phyloP scores from a whole-genome alignment of 257 asterid species.

The Primulina tabacum region DNA sequence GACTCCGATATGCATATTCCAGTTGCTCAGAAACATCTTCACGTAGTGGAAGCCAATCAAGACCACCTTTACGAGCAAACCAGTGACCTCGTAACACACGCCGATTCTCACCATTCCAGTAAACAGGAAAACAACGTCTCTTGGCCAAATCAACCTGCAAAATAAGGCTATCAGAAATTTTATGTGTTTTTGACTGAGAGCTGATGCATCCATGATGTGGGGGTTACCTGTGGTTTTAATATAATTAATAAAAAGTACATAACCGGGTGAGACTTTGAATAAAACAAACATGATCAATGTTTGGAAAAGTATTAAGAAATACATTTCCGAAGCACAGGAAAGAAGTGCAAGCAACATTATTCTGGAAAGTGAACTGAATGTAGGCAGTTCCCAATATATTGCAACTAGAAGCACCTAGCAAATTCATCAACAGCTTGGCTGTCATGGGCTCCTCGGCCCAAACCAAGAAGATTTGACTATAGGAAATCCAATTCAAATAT shows the following conservation, averaged over 20 bases:
- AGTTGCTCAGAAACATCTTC: constrained; percentile 96
- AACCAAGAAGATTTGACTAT: no score
- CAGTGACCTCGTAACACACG: constrained; percentile 96
- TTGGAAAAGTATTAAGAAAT: neutral
- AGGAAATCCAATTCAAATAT: no score
- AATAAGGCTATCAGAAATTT: constrained; percentile 4
- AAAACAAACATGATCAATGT: constrained; percentile 5
- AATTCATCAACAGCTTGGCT: neutral
- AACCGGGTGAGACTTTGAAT: neutral
- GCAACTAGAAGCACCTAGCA: neutral
- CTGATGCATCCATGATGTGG: constrained; percentile 11
- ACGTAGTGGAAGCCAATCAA: constrained; percentile 95
- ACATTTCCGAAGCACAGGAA: constrained; percentile 8
- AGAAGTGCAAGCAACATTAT: neutral
- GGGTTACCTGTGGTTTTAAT: constrained; percentile 1
- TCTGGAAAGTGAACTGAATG: neutral
- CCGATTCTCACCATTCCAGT: constrained; percentile 90
- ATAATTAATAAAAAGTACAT: neutral
- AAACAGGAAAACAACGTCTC: constrained; percentile 95
- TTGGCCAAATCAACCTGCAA: constrained; percentile 86
- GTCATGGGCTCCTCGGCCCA: no score
- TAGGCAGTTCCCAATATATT: neutral
- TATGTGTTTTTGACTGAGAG: constrained; percentile 9
- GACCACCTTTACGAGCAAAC: constrained; percentile 96
- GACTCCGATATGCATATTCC: constrained; percentile 86